phyloP scores from a whole-genome alignment of 257 asterid genomes.

The Scutellaria baicalensis region DNA sequence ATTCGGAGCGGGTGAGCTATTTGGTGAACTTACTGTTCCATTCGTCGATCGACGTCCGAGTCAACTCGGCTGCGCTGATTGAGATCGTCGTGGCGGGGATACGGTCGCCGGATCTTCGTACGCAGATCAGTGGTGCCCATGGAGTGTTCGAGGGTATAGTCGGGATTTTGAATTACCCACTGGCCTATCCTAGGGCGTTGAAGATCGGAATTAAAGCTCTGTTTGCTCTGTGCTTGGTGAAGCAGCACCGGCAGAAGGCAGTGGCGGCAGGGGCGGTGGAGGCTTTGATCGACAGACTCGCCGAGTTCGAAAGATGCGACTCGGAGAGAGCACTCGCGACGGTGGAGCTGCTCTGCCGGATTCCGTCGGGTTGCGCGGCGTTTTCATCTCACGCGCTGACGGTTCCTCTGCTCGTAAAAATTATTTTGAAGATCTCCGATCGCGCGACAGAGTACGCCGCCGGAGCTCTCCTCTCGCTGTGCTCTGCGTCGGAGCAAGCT shows the following conservation, averaged over 20 bases:
- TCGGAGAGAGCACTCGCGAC: slow-evolving; percentile 95
- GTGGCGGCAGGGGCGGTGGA: slow-evolving; percentile 79
- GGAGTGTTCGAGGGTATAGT: slow-evolving; percentile 74
- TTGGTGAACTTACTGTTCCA: slow-evolving; percentile 70
- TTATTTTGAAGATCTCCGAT: slow-evolving; percentile 64
- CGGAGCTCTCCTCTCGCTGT: slow-evolving; percentile 77
- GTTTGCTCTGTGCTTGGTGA: slow-evolving; percentile 78
- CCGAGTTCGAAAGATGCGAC: slow-evolving; percentile 81
- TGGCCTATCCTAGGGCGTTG: slow-evolving; percentile 62
- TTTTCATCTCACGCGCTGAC: slow-evolving; percentile 73
- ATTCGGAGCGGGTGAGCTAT: slow-evolving; percentile 41
- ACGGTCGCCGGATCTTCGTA: slow-evolving; percentile 73
- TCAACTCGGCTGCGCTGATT: slow-evolving; percentile 83
- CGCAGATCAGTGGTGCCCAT: slow-evolving; percentile 50
- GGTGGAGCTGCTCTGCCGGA: slow-evolving; percentile 85
- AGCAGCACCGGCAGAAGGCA: slow-evolving; percentile 80
- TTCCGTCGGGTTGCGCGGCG: slow-evolving; percentile 68
- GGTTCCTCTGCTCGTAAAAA: slow-evolving; percentile 73
- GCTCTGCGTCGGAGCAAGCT: slow-evolving; percentile 64
- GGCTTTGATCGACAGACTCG: slow-evolving; percentile 50
- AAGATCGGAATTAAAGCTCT: slow-evolving; percentile 78
- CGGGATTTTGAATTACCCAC: slow-evolving; percentile 56
- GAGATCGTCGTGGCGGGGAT: slow-evolving; percentile 61
- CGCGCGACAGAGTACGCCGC: slow-evolving; percentile 98
- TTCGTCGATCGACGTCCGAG: slow-evolving; percentile 74